Percentiles rank a stretch among this genome's conserved stretches.
phyloP scores from a whole-genome alignment of 2,329 filamentous ascomycete genomes.

The Xylariaceae sp. region DNA sequence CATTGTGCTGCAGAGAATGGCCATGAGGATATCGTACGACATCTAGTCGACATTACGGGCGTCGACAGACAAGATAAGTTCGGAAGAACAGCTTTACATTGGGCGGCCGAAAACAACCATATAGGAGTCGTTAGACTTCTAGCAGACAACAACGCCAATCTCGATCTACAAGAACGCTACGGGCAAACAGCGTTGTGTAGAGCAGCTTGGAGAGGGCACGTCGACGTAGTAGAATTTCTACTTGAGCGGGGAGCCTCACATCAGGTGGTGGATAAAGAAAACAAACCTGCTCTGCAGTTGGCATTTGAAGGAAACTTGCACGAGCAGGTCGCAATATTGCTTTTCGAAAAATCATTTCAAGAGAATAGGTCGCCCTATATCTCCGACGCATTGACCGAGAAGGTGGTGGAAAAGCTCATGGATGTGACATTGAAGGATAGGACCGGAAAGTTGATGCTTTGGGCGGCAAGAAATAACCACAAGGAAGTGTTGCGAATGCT shows the following conservation, averaged over 20 bases:
- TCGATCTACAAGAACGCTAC: background rate
- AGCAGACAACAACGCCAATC: background rate
- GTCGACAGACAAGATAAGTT: background rate
- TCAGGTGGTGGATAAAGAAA: background rate
- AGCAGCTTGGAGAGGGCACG: constrained; percentile 3
- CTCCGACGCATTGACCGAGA: background rate
- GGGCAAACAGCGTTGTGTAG: constrained; percentile 3
- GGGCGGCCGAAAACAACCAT: constrained; percentile 4
- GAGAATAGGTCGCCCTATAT: too few relatives aligned
- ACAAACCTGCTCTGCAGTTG: background rate
- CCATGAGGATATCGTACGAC: background rate
- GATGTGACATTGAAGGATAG: background rate
- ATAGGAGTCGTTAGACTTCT: background rate
- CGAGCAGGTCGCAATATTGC: background rate
- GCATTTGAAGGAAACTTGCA: background rate
- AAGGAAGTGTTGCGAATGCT: background rate
- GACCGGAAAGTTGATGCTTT: background rate
- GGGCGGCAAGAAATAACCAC: background rate
- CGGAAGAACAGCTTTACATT: constrained; percentile 6
- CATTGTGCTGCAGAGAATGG: constrained; percentile 6
- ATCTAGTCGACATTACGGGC: background rate
- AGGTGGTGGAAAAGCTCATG: background rate
- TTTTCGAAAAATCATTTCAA: background rate
- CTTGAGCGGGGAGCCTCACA: background rate
- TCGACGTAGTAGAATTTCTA: background rate